Conservation (phyloP, 176 grass and related monocot genomes). For the Cenchrus americanus region DNA sequence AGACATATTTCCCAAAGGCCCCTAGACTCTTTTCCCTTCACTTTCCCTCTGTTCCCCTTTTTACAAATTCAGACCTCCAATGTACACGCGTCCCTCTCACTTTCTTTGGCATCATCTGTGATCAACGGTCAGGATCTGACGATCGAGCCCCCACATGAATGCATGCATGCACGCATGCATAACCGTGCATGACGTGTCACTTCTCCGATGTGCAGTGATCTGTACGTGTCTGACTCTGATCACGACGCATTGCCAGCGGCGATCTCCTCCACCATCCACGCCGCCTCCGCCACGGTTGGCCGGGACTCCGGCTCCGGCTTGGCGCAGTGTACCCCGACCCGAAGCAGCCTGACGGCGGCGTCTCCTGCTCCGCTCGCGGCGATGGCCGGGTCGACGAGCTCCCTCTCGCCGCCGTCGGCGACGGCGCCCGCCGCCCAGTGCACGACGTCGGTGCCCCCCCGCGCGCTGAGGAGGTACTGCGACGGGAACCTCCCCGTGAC, state of each 20-base stretch:
- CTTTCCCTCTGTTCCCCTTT: not conserved
- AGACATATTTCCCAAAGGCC: constrained; percentile 14
- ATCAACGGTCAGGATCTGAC: constrained; percentile 36
- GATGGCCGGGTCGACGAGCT: constrained; percentile 43
- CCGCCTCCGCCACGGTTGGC: constrained; percentile 48
- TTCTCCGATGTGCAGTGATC: not conserved
- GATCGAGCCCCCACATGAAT: constrained; percentile 3
- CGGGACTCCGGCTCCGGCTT: constrained; percentile 48
- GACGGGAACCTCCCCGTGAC: constrained; percentile 64
- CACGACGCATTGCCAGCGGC: constrained; percentile 21
- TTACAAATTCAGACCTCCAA: constrained; percentile 16
- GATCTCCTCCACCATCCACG: constrained; percentile 64
- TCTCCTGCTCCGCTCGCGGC: not conserved
- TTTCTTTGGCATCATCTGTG: not conserved
- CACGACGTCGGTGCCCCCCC: constrained; percentile 68
- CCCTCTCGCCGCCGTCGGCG: constrained; percentile 48
- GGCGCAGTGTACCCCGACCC: constrained; percentile 46
- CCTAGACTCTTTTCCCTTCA: not conserved
- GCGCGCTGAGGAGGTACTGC: constrained; percentile 65
- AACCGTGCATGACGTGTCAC: not conserved
- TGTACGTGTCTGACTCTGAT: not conserved
- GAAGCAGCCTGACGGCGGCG: constrained; percentile 46
- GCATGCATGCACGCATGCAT: not conserved
- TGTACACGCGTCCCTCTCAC: not conserved
- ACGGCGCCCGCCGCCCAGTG: constrained; percentile 55